Conservation (phyloP, 1,139 yeast genomes). For the Saccharomyces hybrid region DNA sequence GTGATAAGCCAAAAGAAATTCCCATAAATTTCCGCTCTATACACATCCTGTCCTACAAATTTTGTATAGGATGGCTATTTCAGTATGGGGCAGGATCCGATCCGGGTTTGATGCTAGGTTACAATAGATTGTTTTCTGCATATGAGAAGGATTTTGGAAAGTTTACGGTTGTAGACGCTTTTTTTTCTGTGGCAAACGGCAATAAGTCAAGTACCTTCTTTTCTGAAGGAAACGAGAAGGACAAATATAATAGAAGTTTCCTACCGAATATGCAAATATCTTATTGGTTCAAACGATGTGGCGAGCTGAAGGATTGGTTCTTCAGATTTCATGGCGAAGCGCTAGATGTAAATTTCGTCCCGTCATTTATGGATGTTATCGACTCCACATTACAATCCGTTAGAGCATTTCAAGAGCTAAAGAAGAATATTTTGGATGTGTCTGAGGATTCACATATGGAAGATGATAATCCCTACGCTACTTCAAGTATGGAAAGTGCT, state of each 20-base stretch:
- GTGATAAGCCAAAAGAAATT: slow-evolving; percentile 2
- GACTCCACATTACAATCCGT: slow-evolving; percentile 43
- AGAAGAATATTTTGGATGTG: slow-evolving; percentile 3
- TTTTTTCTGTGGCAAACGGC: slow-evolving; percentile 61
- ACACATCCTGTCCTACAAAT: slow-evolving; percentile 54
- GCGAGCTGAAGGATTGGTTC: slow-evolving; percentile 36
- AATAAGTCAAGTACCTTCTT: slow-evolving; percentile 44
- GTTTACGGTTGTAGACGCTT: slow-evolving; percentile 56
- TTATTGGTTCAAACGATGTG: slow-evolving; percentile 39
- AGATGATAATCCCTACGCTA: slow-evolving; percentile 15
- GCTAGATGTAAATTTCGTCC: slow-evolving; percentile 54
- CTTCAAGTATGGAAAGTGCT: neutral
- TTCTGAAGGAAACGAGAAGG: slow-evolving; percentile 41
- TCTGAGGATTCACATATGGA: slow-evolving; percentile 5
- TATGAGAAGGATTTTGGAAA: slow-evolving; percentile 58
- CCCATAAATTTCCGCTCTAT: slow-evolving; percentile 35
- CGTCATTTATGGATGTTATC: slow-evolving; percentile 43
- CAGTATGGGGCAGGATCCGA: slow-evolving; percentile 34
- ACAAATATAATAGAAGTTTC: slow-evolving; percentile 51
- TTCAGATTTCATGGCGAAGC: slow-evolving; percentile 55
- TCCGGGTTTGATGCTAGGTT: slow-evolving; percentile 70
- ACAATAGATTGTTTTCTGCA: slow-evolving; percentile 59
- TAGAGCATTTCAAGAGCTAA: slow-evolving; percentile 35
- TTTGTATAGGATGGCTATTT: slow-evolving; percentile 75
- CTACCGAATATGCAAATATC: slow-evolving; percentile 59